These are phyloP conservation scores for Neurospora hispaniola DNA, from an alignment of 495 filamentous ascomycete genomes.

Conservation along the genomic window DNA sequence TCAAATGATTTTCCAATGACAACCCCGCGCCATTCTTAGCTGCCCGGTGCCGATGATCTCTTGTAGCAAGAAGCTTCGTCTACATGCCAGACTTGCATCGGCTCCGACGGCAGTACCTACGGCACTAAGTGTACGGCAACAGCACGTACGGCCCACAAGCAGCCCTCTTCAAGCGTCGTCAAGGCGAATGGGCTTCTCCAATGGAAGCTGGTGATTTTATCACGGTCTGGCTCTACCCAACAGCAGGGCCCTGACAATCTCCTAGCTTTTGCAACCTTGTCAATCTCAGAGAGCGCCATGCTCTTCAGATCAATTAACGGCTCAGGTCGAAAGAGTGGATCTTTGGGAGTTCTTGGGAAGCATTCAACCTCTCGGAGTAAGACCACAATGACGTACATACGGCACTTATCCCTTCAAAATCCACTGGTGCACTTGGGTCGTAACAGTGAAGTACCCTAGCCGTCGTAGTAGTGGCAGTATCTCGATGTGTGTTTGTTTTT, in stretches of 20 bases:
- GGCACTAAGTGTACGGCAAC: not conserved
- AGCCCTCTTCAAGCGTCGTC: not conserved
- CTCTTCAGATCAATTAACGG: not conserved
- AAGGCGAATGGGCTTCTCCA: not conserved
- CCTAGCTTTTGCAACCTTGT: not conserved
- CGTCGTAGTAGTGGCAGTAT: not conserved
- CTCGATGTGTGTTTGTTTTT: not conserved
- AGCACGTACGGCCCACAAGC: not conserved
- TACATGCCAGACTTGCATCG: not conserved
- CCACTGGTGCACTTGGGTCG: not conserved
- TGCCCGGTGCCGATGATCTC: not conserved
- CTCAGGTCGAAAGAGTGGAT: not conserved
- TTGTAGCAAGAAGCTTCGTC: not conserved
- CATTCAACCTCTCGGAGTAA: not conserved
- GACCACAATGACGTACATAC: constrained; percentile 1
- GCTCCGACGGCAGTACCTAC: not conserved
- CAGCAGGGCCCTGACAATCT: not conserved
- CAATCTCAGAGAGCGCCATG: not conserved
- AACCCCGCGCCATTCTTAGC: not conserved
- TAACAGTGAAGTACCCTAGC: not conserved
- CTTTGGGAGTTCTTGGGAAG: not conserved
- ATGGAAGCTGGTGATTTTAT: not conserved
- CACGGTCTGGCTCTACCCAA: not conserved
- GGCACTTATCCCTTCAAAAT: not conserved
- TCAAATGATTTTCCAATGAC: not conserved